Evolutionary conservation across 2,329 filamentous ascomycete species (phyloP), one percentile per base, ranked within the genome.

Genomic region (Aureobasidium subglaciale): DNA sequence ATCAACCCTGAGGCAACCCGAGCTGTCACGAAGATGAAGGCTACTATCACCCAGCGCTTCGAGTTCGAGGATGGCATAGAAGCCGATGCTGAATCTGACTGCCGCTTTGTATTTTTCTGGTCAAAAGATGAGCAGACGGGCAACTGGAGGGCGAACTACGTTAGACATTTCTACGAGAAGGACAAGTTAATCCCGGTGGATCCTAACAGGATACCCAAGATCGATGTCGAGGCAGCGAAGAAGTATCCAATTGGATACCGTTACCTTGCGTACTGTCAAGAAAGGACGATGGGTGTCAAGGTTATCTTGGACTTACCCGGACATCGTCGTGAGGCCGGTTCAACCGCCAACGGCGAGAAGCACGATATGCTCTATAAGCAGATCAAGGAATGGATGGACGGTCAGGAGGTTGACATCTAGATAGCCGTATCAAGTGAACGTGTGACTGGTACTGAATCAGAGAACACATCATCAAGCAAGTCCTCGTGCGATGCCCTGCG

Each of bases 141-240:
- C 1, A 60, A 67, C n/a, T 78, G 76, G 75, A 67, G 69, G 5
- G 74, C 75, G 1, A 63, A 67, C 2, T 74, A 73, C 49, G 75
- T 77, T 24, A 63, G 73, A 4, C 75, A 76, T 60, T 78, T 73
- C 70, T 79, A 79, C 58, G 77, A 78, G 63, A 79, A 78, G 67
- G 76, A 78, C 62, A 79, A 79, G 63, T 59, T 79, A 40, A 68
- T 75, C 53, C 69, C 68, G 6, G 72, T 75, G 1, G 71, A 77
- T 57, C 74, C 75, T 1, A 66, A 63, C 5, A 71, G 68, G 50
- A 63, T 76, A 11, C 75, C 75, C 0, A 49, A 56, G 5, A 56
- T 78, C 2, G 70, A 77, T 57, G 68, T 73, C 35, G 65, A 67
- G 37, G 70, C 69, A 58, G 59, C 77, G 30, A 63, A 65, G 34